These are phyloP conservation scores for Thecaphora frezii DNA, from an alignment of 1,284 basidiomycete genomes.

Conservation along the genomic window DNA sequence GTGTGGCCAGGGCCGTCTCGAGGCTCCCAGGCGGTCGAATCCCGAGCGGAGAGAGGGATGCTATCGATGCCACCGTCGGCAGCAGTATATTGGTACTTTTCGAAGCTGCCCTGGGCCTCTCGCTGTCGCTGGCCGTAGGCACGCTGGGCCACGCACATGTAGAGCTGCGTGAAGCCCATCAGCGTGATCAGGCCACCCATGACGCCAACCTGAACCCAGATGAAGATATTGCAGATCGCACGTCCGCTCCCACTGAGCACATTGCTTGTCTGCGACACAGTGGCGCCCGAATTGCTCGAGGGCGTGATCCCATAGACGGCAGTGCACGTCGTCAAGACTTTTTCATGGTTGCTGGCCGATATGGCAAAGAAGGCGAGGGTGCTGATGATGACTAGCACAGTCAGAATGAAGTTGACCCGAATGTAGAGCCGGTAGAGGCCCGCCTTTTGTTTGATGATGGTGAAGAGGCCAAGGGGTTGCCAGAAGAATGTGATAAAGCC, in stretches of 20 bases:
- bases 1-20: background rate
- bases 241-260: slow-evolving; percentile 17
- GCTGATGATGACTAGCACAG: slow-evolving; percentile 34
- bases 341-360: slow-evolving; percentile 38
- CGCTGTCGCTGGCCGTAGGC: slow-evolving; percentile 51
- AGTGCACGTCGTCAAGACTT: slow-evolving; percentile 34
- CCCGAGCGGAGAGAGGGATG: slow-evolving; percentile 43
- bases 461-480: slow-evolving; percentile 49
- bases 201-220: slow-evolving; percentile 54
- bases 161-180: slow-evolving; percentile 55
- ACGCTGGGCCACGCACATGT: slow-evolving; percentile 53
- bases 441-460: slow-evolving; percentile 40
- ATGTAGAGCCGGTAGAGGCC: slow-evolving; percentile 50
- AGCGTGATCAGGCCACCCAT: slow-evolving; percentile 50
- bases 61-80: slow-evolving; percentile 5
- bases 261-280: slow-evolving; percentile 12
- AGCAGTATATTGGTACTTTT: slow-evolving; percentile 15
- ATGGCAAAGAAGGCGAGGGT: slow-evolving; percentile 48
- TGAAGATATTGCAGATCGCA: slow-evolving; percentile 51
- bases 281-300: slow-evolving; percentile 6
- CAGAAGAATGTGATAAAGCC: slow-evolving; percentile 46
- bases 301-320: slow-evolving; percentile 28
- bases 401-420: slow-evolving; percentile 51
- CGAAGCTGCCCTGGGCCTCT: slow-evolving; percentile 20
- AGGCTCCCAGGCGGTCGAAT: slow-evolving; percentile 44